Conservation (phyloP, 805 yeast species). For the Cyberlindnera lachancei region DNA sequence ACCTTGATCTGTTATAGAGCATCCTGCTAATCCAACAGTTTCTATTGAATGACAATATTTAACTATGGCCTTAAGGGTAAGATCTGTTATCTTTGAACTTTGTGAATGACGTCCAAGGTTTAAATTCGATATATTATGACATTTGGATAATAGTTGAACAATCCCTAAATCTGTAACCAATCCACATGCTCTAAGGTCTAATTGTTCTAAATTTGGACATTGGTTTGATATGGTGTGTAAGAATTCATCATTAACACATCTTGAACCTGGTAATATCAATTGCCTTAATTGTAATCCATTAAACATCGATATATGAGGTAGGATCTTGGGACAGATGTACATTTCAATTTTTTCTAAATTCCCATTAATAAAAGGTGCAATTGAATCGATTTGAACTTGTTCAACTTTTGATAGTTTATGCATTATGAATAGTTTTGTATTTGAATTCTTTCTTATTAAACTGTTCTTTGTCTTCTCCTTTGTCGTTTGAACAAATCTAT, state of each 20-base stretch:
- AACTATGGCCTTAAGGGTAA: slow-evolving; percentile 49
- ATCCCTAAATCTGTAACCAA: slow-evolving; percentile 69
- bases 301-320: slow-evolving; percentile 47
- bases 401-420: slow-evolving; percentile 54
- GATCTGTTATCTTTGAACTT: slow-evolving; percentile 64
- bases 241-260: slow-evolving; percentile 50
- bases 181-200: slow-evolving; percentile 84
- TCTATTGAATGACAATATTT: slow-evolving; percentile 39
- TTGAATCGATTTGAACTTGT: slow-evolving; percentile 45
- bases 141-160: slow-evolving; percentile 53
- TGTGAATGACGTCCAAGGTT: slow-evolving; percentile 75
- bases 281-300: slow-evolving; percentile 32
- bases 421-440: slow-evolving; percentile 46
- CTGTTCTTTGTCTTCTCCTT: slow-evolving; percentile 7
- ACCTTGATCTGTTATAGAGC: slow-evolving; percentile 66
- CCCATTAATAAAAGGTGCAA: slow-evolving; percentile 38
- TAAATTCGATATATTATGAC: slow-evolving; percentile 48
- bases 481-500: slow-evolving; percentile 25
- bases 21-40: slow-evolving; percentile 87
- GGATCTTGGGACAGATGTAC: slow-evolving; percentile 70
- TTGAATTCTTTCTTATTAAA: slow-evolving; percentile 19
- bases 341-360: slow-evolving; percentile 65
- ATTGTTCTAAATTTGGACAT: slow-evolving; percentile 51
- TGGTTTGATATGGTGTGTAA: slow-evolving; percentile 42
- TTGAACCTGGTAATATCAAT: slow-evolving; percentile 63